Percentiles rank a stretch among this genome's conserved stretches.
Conservation (phyloP, 306 rosid genomes). For the Prunus campanulata region DNA sequence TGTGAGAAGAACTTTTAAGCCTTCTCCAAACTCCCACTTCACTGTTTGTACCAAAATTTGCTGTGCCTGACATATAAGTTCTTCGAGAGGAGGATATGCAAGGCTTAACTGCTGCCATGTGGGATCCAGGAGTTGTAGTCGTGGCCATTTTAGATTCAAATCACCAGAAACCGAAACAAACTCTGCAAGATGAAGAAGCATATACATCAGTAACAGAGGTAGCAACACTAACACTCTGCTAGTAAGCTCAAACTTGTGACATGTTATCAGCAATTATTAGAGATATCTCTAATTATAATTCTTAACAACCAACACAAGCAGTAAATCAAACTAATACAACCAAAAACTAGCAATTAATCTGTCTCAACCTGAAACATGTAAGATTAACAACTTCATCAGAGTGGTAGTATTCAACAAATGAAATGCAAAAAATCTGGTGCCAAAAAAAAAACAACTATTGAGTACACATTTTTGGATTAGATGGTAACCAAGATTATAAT, state of each 20-base stretch:
- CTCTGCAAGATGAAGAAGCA: conserved; percentile 19
- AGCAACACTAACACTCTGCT: not conserved
- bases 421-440: not conserved
- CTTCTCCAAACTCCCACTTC: conserved; percentile 13
- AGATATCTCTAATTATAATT: not conserved
- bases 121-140: conserved; percentile 21
- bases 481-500: not conserved
- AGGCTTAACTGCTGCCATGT: conserved; percentile 15
- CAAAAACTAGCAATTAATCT: not conserved
- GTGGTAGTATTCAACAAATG: not conserved
- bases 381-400: not conserved
- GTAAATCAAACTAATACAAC: not conserved
- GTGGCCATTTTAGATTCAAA: conserved; percentile 26
- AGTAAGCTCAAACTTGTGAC: not conserved
- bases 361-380: not conserved
- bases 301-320: not conserved
- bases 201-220: not conserved
- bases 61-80: not conserved
- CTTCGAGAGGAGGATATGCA: conserved; percentile 16
- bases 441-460: not conserved
- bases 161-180: conserved; percentile 11
- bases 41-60: conserved; percentile 9
- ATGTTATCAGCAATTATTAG: not conserved
- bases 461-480: not conserved
- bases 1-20: conserved; percentile 30